Evolutionary conservation across 2,329 filamentous ascomycete genomes (phyloP).

Genomic region (Polychaeton citri): DNA sequence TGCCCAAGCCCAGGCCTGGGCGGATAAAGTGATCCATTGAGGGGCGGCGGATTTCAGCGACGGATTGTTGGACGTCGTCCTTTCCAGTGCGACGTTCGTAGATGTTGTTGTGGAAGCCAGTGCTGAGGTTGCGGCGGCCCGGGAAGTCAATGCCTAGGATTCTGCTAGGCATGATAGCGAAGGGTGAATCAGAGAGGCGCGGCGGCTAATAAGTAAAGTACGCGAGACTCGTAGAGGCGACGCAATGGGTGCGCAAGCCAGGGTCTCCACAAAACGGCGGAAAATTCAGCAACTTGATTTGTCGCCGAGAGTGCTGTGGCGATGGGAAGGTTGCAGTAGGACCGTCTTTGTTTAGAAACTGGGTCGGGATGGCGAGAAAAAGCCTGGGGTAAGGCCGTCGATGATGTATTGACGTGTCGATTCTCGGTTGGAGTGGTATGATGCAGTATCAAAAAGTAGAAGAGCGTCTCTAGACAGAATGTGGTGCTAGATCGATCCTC

Average conservation of each 20-base stretch:
- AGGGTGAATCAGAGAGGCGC: conserved; percentile 1
- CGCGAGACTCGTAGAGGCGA: too few species aligned
- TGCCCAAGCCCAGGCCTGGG: conserved; percentile 10
- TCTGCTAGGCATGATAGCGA: conserved; percentile 16
- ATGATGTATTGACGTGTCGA: too few species aligned
- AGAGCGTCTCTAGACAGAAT: too few species aligned
- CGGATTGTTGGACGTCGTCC: conserved; percentile 7
- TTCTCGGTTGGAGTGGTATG: too few species aligned
- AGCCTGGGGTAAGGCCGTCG: too few species aligned
- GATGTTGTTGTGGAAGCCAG: conserved; percentile 5
- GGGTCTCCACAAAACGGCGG: too few species aligned
- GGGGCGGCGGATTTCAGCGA: conserved; percentile 8
- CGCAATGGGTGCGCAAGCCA: too few species aligned
- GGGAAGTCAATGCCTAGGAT: conserved; percentile 20
- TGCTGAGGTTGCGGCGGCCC: conserved; percentile 3
- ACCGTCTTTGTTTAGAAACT: not conserved
- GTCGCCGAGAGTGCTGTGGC: not conserved
- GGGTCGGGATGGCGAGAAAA: too few species aligned
- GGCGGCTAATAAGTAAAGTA: too few species aligned
- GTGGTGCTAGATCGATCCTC: too few species aligned
- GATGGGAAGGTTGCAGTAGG: not conserved
- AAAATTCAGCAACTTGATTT: conserved; percentile 1
- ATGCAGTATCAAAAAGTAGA: too few species aligned
- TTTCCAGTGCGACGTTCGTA: conserved; percentile 2
- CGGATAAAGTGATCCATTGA: conserved; percentile 25